A percentile compares a stretch with the other conserved stretches of the same genome.
These are phyloP conservation scores for Colletotrichum spinosum DNA, from an alignment of 2,329 filamentous ascomycete genomes.

Conservation along the genomic window DNA sequence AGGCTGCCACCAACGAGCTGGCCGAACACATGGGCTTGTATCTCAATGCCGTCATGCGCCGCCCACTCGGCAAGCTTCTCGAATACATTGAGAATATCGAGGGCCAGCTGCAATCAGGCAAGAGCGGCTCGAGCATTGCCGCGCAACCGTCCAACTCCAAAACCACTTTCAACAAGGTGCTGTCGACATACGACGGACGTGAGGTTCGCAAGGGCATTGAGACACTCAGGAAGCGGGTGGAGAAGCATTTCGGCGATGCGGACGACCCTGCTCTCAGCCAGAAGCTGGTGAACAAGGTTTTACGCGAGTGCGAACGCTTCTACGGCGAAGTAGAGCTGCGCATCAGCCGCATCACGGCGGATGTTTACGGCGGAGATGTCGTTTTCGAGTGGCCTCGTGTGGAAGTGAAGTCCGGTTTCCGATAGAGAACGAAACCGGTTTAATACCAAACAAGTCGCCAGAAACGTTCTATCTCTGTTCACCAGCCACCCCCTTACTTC, in stretches of 20 bases:
- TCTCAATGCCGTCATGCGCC: slow-evolving; percentile 85
- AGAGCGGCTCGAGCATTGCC: slow-evolving; percentile 74
- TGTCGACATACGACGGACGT: slow-evolving; percentile 82
- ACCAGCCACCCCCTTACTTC: neutral
- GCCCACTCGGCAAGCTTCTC: slow-evolving; percentile 89
- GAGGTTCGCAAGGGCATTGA: slow-evolving; percentile 93
- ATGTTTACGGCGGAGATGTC: slow-evolving; percentile 74
- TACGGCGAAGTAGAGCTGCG: slow-evolving; percentile 72
- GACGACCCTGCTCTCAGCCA: slow-evolving; percentile 77
- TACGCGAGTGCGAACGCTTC: slow-evolving; percentile 71
- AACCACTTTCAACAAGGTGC: slow-evolving; percentile 85
- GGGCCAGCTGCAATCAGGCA: slow-evolving; percentile 71
- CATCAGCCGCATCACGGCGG: slow-evolving; percentile 69
- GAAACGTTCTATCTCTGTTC: slow-evolving; percentile 5
- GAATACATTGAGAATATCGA: slow-evolving; percentile 94
- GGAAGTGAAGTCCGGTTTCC: slow-evolving; percentile 71
- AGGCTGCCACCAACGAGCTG: slow-evolving; percentile 81
- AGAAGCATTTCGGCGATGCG: slow-evolving; percentile 96
- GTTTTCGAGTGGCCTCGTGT: slow-evolving; percentile 74
- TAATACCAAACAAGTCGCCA: slow-evolving; percentile 1
- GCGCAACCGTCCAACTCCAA: slow-evolving; percentile 86
- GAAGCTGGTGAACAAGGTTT: slow-evolving; percentile 67
- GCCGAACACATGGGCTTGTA: slow-evolving; percentile 90
- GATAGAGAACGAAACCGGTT: slow-evolving; percentile 25
- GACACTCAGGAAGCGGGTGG: slow-evolving; percentile 87